Evolutionary conservation across 805 yeast species (phyloP), one percentile per base, ranked within the genome.

Genomic region (Lipomyces mesembrius): DNA sequence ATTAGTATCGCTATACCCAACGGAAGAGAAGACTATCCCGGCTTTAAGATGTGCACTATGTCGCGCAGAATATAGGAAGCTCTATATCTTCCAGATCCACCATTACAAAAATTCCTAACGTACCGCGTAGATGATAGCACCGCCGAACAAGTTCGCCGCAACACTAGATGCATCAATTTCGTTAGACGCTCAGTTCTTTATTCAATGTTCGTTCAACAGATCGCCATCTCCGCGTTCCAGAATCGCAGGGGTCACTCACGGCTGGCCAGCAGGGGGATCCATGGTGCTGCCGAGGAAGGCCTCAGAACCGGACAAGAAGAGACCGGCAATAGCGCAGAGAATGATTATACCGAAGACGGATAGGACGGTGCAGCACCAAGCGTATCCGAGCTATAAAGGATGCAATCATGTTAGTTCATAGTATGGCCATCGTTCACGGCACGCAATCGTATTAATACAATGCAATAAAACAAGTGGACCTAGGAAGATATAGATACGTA

Each of bases 301-400:
- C 80, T 94, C 98, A 77, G 91, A 96, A 72, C 87, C 90, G 46
- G 81, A 81, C 73, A 89, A 83, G 82, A 95, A 94, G 70, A 94
- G 83, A 72, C 87, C 85, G 22, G 96, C 99, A 73, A 94, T 85
- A 64, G 91, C 90, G 11, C 96, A 84, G 59, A 94, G 84, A 65
- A 94, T 95, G 57, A 92, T 89, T 43, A 94, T 87, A 66, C 96
- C 99, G 77, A 94, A 94, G 17, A 95, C 92, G 60, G 98, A 92
- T 57, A 95, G 83, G 54, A 94, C 84, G 57, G 98, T 94, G 78
- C 99, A 94, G 78, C 91, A 92, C 91, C 97, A 94, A 29, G 99
- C 98, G 69, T 67, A 67, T 51, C 71, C 71, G 68, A 67, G 71
- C 71, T 67, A 55, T 27, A 65, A 6, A 43, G 20, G 49, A 43